Evolutionary conservation across 768 basidiomycete genomes (phyloP), one percentile per base, ranked within the genome.

Genomic region (Termitomyces titanicus): DNA sequence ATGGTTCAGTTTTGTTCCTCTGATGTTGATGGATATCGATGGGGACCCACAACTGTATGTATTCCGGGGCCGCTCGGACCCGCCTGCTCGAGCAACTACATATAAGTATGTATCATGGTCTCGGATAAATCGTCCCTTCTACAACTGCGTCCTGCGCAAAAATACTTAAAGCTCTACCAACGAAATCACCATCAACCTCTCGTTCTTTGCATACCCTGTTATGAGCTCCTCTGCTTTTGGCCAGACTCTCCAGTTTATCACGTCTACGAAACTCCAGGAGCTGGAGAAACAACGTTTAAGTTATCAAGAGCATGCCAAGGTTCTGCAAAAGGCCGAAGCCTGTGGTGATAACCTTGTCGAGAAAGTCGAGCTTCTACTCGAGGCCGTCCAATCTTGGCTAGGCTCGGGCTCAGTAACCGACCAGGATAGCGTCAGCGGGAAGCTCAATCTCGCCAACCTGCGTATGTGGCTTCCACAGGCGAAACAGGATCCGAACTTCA

Each of bases 231-330:
- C 57, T 53, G 55, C 72, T 22, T 73, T 75, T 53, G 65, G 70
- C 20, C 67, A 75, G 53, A 72, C 75, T 9, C 68, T 76, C 13
- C 73, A 75, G 48, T 76, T 73, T 55, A 76, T 76, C 61, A 77
- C 77, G 5, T 64, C 69, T 9, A 68, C 74, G 59, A 78, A 79
- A 59, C 70, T 77, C 18, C 67, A 74, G 44, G 75, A 78, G 51
- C 63, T 78, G 33, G 73, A 75, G 51, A 75, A 73, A 55, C 76
- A 73, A 48, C 69, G 70, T 8, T 44, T 66, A 0, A 64, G 68
- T 2, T 76, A 72, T 54, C 64, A 72, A 49, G 64, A 63, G 1
- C 71, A 75, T 60, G 68, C 70, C 9, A 61, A 66, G 18, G 68
- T 71, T 22, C 56, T 76, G 45, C 58, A 69, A 1, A 58, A 66